A percentile compares a stretch with the other conserved stretches of the same genome.
Evolutionary conservation across 2,329 filamentous ascomycete genomes (phyloP).

Genomic region (Lecanicillium sp.): DNA sequence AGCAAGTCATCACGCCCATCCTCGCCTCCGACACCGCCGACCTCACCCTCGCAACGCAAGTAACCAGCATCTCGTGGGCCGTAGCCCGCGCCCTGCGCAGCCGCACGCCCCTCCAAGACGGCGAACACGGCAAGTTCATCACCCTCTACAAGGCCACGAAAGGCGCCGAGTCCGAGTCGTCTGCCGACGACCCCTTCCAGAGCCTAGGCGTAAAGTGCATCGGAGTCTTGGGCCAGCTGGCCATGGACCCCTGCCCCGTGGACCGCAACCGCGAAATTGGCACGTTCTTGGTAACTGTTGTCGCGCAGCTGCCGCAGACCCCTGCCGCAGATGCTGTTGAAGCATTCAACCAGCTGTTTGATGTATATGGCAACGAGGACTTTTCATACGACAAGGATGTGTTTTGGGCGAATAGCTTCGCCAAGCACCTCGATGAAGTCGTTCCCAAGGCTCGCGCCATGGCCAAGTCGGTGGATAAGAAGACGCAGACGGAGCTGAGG

Average conservation of each 20-base stretch:
- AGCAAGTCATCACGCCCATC: slow-evolving; percentile 44
- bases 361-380: slow-evolving; percentile 56
- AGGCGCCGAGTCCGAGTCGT: slow-evolving; percentile 16
- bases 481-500: slow-evolving; percentile 46
- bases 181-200: slow-evolving; percentile 48
- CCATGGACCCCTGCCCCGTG: slow-evolving; percentile 43
- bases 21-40: slow-evolving; percentile 54
- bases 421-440: slow-evolving; percentile 47
- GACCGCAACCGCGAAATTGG: slow-evolving; percentile 54
- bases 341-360: slow-evolving; percentile 57
- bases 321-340: slow-evolving; percentile 52
- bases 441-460: slow-evolving; percentile 46
- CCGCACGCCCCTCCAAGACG: slow-evolving; percentile 36
- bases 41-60: slow-evolving; percentile 50
- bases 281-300: slow-evolving; percentile 49
- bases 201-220: slow-evolving; percentile 57
- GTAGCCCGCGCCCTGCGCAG: slow-evolving; percentile 45
- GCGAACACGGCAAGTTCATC: slow-evolving; percentile 56
- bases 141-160: slow-evolving; percentile 54
- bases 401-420: slow-evolving; percentile 55
- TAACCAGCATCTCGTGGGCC: slow-evolving; percentile 59
- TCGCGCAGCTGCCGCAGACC: slow-evolving; percentile 42
- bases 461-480: slow-evolving; percentile 54
- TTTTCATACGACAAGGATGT: slow-evolving; percentile 50
- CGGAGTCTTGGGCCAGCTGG: slow-evolving; percentile 57